Evolutionary conservation across 352 stramenopile genomes (phyloP), one percentile per base, ranked within the genome.

Genomic region (Phytophthora lateralis): DNA sequence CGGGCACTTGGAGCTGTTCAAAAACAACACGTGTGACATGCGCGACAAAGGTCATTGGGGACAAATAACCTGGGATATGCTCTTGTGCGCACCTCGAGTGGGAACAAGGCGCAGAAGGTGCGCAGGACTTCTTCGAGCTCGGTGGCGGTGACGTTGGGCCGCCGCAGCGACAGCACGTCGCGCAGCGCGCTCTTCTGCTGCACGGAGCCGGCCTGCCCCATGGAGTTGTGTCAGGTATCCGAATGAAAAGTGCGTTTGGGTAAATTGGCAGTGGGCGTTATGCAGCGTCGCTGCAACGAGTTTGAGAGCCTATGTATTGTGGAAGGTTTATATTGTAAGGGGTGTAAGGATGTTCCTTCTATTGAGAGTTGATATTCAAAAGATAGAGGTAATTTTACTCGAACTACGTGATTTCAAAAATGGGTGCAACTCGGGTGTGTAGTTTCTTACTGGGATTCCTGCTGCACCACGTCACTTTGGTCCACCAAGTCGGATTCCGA

Each of bases 111-210:
- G 61, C 82, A 91, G 55, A 95, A 95, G 18, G 83, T 82, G 52
- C 76, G 78, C 64, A 93, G 59, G 21, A 76, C 78, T 51, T 80
- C 64, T 34, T 88, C 67, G n/a, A 88, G 71, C 48, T 89, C 74
- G 1, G 70, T 64, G 34, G 59, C 69, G 29, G 55, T 69, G n/a
- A 73, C 72, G 15, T 62, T 69, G 8, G 68, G 53, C 48, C 83
- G 86, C 37, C 86, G 86, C 56, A 93, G 62, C 8, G 47, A 74
- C 21, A 93, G 61, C 39, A 95, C 76, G 52, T 92, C 78, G 45
- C 79, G 84, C 59, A 95, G 84, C 20, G 84, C 84, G 46, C 77
- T 89, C 68, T 87, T 85, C 66, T 93, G 84, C 66, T 95, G 82
- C 29, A 87, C 69, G 24, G 86, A 95, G 17, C 86, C 86, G 3